Evolutionary conservation across 208 protist species (phyloP).

Genomic region (Crithidia fasciculata): DNA sequence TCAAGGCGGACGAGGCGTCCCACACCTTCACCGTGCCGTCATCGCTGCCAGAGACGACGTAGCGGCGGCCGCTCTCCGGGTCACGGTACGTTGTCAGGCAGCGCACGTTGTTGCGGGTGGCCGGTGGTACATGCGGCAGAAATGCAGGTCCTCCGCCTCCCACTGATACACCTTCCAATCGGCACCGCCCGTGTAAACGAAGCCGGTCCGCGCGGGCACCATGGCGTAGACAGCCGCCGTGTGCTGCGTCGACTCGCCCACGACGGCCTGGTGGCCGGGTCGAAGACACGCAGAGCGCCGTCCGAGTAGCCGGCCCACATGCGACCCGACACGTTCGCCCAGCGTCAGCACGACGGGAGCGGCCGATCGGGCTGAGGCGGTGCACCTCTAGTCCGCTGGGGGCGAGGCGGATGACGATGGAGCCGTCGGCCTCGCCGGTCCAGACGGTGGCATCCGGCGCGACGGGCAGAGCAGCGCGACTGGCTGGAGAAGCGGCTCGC

Average conservation of each 20-base stretch:
- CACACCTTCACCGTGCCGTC: conserved; percentile 70
- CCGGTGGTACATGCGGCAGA: conserved; percentile 62
- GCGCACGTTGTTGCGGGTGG: conserved; percentile 65
- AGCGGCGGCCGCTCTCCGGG: conserved; percentile 36
- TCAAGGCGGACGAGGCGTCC: conserved; percentile 31
- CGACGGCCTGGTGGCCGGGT: conserved; percentile 26
- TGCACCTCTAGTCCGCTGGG: conserved; percentile 46
- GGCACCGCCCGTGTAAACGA: conserved; percentile 66
- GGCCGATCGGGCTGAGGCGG: conserved; percentile 31
- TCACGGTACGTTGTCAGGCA: conserved; percentile 50
- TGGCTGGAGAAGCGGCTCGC: conserved; percentile 49
- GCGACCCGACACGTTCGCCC: conserved; percentile 29
- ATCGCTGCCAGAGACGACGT: conserved; percentile 65
- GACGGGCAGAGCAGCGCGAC: conserved; percentile 60
- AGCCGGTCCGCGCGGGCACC: conserved; percentile 40
- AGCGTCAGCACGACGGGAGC: conserved; percentile 31
- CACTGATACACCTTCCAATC: conserved; percentile 83
- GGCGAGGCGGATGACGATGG: conserved; percentile 48
- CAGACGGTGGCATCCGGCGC: conserved; percentile 56
- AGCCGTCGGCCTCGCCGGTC: conserved; percentile 69
- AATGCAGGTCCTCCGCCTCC: conserved; percentile 56
- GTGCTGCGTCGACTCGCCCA: conserved; percentile 62
- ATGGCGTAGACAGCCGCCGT: conserved; percentile 60
- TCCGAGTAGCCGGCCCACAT: conserved; percentile 76
- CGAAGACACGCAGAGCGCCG: conserved; percentile 63